Percentiles rank a stretch among this genome's conserved stretches.
Conservation (phyloP, 75 land plant species). For the Sequoiadendron giganteum region DNA sequence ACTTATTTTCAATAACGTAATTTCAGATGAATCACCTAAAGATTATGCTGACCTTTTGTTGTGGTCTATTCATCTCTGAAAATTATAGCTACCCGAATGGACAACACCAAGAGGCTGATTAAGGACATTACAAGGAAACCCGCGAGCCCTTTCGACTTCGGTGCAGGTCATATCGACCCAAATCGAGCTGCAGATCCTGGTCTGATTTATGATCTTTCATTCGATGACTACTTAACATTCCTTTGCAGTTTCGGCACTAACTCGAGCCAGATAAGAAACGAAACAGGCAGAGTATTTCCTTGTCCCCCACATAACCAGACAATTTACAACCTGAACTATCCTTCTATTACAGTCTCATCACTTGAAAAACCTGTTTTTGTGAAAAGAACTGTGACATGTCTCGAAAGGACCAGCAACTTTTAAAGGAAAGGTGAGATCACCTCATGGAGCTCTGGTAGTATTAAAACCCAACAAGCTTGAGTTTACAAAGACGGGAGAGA, state of each 20-base stretch:
- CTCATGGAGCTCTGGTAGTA: constrained; percentile 15
- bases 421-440: constrained; percentile 12
- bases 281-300: constrained; percentile 8
- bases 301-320: constrained; percentile 5
- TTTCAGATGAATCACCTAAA: too few species aligned
- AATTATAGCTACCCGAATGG: neutral
- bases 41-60: neutral
- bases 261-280: constrained; percentile 8
- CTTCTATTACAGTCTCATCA: constrained; percentile 41
- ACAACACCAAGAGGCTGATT: neutral
- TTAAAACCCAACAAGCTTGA: constrained; percentile 20
- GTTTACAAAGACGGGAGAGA: constrained; percentile 18
- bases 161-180: constrained; percentile 35
- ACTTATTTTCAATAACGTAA: neutral
- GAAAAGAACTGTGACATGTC: constrained; percentile 32
- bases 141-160: constrained; percentile 42
- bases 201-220: constrained; percentile 28
- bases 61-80: neutral
- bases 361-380: constrained; percentile 18
- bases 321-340: constrained; percentile 33
- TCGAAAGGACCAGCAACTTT: constrained; percentile 16
- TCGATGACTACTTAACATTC: neutral
- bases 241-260: neutral
- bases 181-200: constrained; percentile 42
- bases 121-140: neutral